These are phyloP conservation scores for Botrytis deweyae DNA, from an alignment of 2,329 filamentous ascomycete species.

Conservation along the genomic window DNA sequence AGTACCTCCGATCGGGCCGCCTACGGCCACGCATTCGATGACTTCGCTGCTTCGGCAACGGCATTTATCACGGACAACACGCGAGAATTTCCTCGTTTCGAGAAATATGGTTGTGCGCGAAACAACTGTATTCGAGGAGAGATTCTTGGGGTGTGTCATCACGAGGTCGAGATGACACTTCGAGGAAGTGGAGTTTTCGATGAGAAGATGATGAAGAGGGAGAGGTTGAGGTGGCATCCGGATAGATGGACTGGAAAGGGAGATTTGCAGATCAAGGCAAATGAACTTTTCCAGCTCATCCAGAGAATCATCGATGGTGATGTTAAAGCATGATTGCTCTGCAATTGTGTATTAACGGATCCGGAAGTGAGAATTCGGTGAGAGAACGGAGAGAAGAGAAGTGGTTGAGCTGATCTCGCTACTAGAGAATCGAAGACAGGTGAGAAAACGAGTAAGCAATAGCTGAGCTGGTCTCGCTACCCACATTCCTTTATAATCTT, in stretches of 20 bases:
- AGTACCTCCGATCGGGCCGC: background rate
- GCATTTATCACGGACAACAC: background rate
- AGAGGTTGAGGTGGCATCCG: slow-evolving; percentile 23
- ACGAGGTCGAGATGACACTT: slow-evolving; percentile 1
- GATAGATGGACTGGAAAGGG: slow-evolving; percentile 15
- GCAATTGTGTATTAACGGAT: background rate
- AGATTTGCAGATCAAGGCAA: background rate
- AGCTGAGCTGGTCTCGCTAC: background rate
- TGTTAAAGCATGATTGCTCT: background rate
- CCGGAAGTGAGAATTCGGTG: background rate
- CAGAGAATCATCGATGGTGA: slow-evolving; percentile 18
- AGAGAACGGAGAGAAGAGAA: background rate
- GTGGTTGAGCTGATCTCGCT: background rate
- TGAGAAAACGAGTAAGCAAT: background rate
- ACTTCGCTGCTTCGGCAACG: background rate
- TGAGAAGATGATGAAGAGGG: slow-evolving; percentile 13
- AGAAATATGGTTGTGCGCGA: background rate
- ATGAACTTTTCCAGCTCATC: slow-evolving; percentile 22
- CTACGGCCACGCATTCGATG: background rate
- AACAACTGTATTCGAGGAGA: background rate
- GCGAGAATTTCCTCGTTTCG: background rate
- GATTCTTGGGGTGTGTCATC: slow-evolving; percentile 2
- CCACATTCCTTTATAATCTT: background rate
- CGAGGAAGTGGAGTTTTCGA: slow-evolving; percentile 1
- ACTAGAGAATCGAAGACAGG: background rate